These are phyloP conservation scores for Exserohilum rostratum DNA, from an alignment of 2,329 filamentous ascomycete genomes.

Conservation along the genomic window DNA sequence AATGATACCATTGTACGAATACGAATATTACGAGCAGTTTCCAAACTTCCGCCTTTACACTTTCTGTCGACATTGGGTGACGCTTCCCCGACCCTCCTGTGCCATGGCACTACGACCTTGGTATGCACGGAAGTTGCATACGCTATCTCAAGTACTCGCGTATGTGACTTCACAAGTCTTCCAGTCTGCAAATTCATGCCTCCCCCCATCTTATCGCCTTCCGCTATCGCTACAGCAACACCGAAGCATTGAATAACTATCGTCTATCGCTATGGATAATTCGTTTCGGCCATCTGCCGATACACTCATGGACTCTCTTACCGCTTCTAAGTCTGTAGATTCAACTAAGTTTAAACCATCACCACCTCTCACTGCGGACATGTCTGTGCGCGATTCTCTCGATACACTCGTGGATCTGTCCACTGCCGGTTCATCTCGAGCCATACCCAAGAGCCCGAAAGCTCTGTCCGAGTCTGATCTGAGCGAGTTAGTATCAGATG, in stretches of 20 bases:
- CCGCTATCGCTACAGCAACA: background rate
- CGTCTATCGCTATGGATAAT: background rate
- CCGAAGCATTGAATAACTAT: too few species aligned
- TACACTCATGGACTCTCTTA: background rate
- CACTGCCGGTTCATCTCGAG: background rate
- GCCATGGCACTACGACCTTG: too few species aligned
- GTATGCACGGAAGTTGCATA: background rate
- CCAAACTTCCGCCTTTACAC: background rate
- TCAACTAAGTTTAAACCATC: background rate
- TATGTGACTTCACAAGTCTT: too few species aligned
- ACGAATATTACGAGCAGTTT: slow-evolving; percentile 8
- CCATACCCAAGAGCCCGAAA: background rate
- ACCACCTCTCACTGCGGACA: background rate
- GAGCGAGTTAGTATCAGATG: background rate
- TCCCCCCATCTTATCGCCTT: background rate
- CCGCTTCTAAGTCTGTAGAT: background rate
- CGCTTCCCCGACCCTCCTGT: background rate
- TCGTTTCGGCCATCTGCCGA: background rate
- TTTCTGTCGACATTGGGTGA: background rate
- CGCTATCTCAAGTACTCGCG: too few species aligned
- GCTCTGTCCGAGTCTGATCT: background rate
- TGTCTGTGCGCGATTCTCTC: background rate
- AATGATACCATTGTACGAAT: slow-evolving; percentile 18
- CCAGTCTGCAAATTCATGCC: background rate
- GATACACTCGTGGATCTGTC: background rate